Evolutionary conservation across 441 rosid genomes (phyloP).

Genomic region (Kokia cookei): DNA sequence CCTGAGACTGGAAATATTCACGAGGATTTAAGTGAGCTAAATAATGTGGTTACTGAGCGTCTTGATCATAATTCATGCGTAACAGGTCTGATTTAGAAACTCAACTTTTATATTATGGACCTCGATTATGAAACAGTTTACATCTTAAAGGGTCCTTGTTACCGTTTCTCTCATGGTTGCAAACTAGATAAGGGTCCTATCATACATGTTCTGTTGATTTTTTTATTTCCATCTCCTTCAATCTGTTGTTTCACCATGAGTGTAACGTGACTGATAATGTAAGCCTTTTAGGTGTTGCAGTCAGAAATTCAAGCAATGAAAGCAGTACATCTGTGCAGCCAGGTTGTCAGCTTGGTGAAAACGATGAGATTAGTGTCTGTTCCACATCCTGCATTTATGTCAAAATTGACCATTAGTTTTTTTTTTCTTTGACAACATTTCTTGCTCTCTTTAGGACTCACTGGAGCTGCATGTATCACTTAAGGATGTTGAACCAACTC

Average conservation of each 20-base stretch:
- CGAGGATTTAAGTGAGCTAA: slow-evolving; percentile 3
- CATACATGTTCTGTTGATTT: neutral
- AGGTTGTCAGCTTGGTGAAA: slow-evolving; percentile 14
- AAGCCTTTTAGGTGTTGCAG: slow-evolving; percentile 8
- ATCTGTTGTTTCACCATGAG: neutral
- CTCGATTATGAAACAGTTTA: neutral
- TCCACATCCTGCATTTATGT: neutral
- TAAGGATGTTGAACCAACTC: slow-evolving; percentile 14
- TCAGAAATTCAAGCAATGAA: slow-evolving; percentile 11
- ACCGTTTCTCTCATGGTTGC: neutral
- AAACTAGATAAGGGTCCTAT: neutral
- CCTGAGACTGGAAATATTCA: slow-evolving; percentile 8
- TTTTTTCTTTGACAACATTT: neutral
- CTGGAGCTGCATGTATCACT: slow-evolving; percentile 14
- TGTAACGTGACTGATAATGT: neutral
- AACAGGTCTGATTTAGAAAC: slow-evolving; percentile 18
- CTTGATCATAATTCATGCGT: slow-evolving; percentile 4
- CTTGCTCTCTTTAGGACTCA: neutral
- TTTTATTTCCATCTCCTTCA: neutral
- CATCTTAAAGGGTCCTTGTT: neutral
- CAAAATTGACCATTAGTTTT: neutral
- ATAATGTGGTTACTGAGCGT: neutral
- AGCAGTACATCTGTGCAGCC: slow-evolving; percentile 14
- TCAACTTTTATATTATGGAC: neutral
- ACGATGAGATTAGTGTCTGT: slow-evolving; percentile 19